Evolutionary conservation across 331 rosid species (phyloP), one percentile per base, ranked within the genome.

Genomic region (Quercus lobata): DNA sequence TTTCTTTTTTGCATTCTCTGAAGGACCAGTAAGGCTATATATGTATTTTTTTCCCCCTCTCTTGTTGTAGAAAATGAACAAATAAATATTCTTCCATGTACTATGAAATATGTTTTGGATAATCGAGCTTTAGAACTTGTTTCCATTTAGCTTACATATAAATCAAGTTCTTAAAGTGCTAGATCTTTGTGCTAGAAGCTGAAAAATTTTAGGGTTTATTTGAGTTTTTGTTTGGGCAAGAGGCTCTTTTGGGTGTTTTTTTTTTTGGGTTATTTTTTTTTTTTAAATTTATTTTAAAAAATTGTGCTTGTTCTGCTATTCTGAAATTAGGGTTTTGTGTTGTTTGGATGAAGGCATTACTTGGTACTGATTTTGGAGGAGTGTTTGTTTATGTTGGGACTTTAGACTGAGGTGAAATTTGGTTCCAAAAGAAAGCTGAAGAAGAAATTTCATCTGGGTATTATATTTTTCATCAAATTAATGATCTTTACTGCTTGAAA

Each of bases 171-270:
- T 60, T 5, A 35, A 53, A 10, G 71, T 34, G 49, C 37, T 73
- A 35, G 77, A 69, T 84, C 78, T 80, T 72, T 79, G 60, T 65
- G 58, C 22, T 72, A 6, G 41, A 46, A 18, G 60, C 72, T 76
- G 61, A 58, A 80, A 46, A 72, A 8, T 41, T 41, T 71, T 32
- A 35, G 58, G 76, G 73, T 70, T 83, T 69, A 58, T 69, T 58
- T 62, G 61, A 49, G 76, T 78, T 78, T 78, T 84, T 34, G 76
- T 25, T 76, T 69, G 52, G 18, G 57, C 60, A 34, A 61, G 76
- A 69, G 73, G 56, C 34, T 63, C 61, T 71, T 44, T 3, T 15
- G 18, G 46, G 56, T 70, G n/a, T 61, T 72, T 46, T 58, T 16
- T 71, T 25, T 12, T 18, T 16, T 73, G 71, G 72, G 52, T 77